Evolutionary conservation across 2,329 filamentous ascomycete species (phyloP).

Genomic region (Mycosphaerella sp.): DNA sequence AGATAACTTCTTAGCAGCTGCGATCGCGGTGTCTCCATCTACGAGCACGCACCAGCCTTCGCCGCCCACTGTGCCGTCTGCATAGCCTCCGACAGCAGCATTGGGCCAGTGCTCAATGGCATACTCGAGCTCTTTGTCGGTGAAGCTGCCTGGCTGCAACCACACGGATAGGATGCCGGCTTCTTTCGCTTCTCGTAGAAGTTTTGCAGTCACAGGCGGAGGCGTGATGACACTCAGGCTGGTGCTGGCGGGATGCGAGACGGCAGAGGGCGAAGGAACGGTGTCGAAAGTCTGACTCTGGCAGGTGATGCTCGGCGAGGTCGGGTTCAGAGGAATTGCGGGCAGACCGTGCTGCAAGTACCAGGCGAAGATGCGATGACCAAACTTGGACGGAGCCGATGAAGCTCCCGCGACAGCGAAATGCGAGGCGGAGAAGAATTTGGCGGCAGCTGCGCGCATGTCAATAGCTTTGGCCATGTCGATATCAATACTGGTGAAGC

Average conservation of each 20-base stretch:
- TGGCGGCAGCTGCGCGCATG: constrained; percentile 65
- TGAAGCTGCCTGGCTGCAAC: constrained; percentile 86
- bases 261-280: constrained; percentile 56
- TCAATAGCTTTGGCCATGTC: constrained; percentile 10
- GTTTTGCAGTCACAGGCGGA: constrained; percentile 64
- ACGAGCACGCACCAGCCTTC: constrained; percentile 87
- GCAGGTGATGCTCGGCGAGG: constrained; percentile 57
- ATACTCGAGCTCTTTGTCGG: constrained; percentile 65
- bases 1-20: constrained; percentile 35
- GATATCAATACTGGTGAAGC: background rate
- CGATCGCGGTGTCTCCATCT: constrained; percentile 64
- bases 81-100: constrained; percentile 60
- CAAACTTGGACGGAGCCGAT: constrained; percentile 77
- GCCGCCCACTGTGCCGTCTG: constrained; percentile 57
- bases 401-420: constrained; percentile 91
- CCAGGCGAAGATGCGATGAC: constrained; percentile 87
- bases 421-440: constrained; percentile 71
- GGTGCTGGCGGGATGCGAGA: constrained; percentile 62
- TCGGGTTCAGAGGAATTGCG: constrained; percentile 78
- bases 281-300: constrained; percentile 55
- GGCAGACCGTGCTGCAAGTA: constrained; percentile 71
- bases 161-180: constrained; percentile 70
- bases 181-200: constrained; percentile 70
- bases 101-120: constrained; percentile 60
- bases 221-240: constrained; percentile 83